Conservation (phyloP, 345 rosid genomes). For the Arabidopsis thaliana region TAIR10.1 NC_003075.7:7714001-7714500, state of each 20-base stretch:
- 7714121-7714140: constrained; percentile 1
- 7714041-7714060: background rate
- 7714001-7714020: constrained; percentile 18
- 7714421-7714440: constrained; percentile 40
- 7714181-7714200: constrained; percentile 21
- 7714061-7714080: background rate
- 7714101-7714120: background rate
- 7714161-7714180: background rate
- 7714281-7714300: constrained; percentile 32
- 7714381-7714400: constrained; percentile 42
- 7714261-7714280: constrained; percentile 8
- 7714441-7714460: constrained; percentile 36
- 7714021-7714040: constrained; percentile 9
- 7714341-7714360: constrained; percentile 40
- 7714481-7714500: constrained; percentile 38
- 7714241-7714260: background rate
- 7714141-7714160: background rate
- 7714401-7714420: constrained; percentile 30
- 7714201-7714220: constrained; percentile 19
- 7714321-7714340: constrained; percentile 45
- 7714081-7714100: background rate
- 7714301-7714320: constrained; percentile 30
- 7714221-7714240: constrained; percentile 12
- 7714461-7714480: constrained; percentile 37
- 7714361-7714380: constrained; percentile 38